Evolutionary conservation across 2,329 filamentous ascomycete genomes (phyloP).

Genomic region (Fusarium fujikuroi): DNA sequence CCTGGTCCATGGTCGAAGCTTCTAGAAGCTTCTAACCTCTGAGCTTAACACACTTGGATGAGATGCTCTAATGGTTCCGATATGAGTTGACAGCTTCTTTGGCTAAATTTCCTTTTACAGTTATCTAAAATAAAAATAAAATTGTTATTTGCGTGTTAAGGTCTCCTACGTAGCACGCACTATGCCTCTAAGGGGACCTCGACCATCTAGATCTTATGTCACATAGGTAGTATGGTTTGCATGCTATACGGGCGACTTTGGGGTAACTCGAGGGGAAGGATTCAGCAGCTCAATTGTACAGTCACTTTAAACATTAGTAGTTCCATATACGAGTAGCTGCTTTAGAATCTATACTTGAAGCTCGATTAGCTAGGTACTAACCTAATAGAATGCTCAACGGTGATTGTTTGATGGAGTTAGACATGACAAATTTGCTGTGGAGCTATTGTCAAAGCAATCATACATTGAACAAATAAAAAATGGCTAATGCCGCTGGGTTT

Average conservation of each 20-base stretch:
- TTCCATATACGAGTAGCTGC: background rate
- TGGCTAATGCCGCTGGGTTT: too few species aligned
- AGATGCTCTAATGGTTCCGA: background rate
- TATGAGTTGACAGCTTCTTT: background rate
- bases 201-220: background rate
- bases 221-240: background rate
- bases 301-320: background rate
- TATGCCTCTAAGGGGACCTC: background rate
- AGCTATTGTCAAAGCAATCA: background rate
- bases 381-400: too few species aligned
- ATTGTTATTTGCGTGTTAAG: background rate
- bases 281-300: background rate
- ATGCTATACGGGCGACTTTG: background rate
- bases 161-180: background rate
- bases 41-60: background rate
- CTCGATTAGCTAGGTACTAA: background rate
- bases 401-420: background rate
- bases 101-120: background rate
- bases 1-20: conserved; percentile 34
- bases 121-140: background rate
- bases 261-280: background rate
- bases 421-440: background rate
- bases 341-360: background rate
- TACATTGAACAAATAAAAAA: background rate
- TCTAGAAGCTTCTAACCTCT: conserved; percentile 43